These are phyloP conservation scores for Sarcodon sp. DNA, from an alignment of 768 basidiomycete genomes.

Conservation along the genomic window DNA sequence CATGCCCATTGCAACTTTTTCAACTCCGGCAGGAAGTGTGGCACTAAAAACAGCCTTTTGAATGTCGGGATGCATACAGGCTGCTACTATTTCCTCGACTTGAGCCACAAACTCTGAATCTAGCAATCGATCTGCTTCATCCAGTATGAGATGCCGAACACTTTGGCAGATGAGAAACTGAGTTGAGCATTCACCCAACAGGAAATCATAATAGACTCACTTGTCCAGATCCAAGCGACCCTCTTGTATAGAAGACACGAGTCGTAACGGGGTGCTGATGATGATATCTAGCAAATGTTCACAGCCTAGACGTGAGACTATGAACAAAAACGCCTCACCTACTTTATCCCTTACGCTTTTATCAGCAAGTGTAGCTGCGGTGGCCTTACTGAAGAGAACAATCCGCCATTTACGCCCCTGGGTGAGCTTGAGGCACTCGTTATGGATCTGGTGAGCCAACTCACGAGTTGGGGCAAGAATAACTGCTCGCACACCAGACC, in stretches of 20 bases:
- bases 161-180: conserved; percentile 25
- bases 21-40: conserved; percentile 80
- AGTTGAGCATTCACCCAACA: neutral
- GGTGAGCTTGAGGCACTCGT: conserved; percentile 76
- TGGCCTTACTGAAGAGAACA: conserved; percentile 80
- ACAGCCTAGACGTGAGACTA: neutral
- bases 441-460: conserved; percentile 90
- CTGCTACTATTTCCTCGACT: conserved; percentile 74
- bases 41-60: conserved; percentile 93
- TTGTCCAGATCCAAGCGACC: conserved; percentile 56
- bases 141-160: conserved; percentile 76
- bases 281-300: conserved; percentile 52
- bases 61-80: conserved; percentile 53
- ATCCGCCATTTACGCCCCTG: conserved; percentile 76
- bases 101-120: conserved; percentile 84
- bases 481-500: conserved; percentile 60
- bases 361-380: conserved; percentile 68
- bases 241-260: conserved; percentile 70
- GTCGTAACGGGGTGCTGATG: conserved; percentile 82
- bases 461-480: conserved; percentile 90
- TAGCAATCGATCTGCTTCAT: conserved; percentile 87
- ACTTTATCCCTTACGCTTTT: conserved; percentile 65
- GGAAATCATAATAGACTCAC: conserved; percentile 28
- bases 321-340: conserved; percentile 34
- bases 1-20: conserved; percentile 80